phyloP scores from a whole-genome alignment of 1,284 basidiomycete genomes.

The Phellinidium pouzarii region DNA sequence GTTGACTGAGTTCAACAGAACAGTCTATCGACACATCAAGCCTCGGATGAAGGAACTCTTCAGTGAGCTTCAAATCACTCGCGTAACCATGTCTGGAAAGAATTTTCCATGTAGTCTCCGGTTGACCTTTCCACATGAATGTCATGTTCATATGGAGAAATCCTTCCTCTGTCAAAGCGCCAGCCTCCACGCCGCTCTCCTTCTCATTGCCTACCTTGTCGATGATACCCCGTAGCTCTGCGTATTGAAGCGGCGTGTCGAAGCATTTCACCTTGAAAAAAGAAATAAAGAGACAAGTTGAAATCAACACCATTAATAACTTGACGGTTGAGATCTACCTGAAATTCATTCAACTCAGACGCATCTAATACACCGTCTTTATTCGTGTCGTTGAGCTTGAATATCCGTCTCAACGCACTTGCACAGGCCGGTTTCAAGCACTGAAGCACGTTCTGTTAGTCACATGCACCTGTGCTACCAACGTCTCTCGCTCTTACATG shows the following conservation, averaged over 20 bases:
- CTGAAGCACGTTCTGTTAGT: conserved; percentile 33
- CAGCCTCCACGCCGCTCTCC: conserved; percentile 58
- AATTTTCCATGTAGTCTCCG: conserved; percentile 98
- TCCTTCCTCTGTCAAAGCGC: conserved; percentile 87
- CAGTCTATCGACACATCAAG: conserved; percentile 92
- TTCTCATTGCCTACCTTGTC: conserved; percentile 77
- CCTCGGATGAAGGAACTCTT: conserved; percentile 83
- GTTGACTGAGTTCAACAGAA: conserved; percentile 88
- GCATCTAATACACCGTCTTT: conserved; percentile 92
- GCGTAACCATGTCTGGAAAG: conserved; percentile 94
- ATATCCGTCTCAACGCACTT: conserved; percentile 87
- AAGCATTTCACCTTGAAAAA: conserved; percentile 66
- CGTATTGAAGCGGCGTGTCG: conserved; percentile 83
- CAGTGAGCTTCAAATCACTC: conserved; percentile 87
- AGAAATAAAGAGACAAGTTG: too few species aligned
- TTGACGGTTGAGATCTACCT: too few species aligned
- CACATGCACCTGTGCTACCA: conserved; percentile 4
- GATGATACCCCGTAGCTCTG: conserved; percentile 90
- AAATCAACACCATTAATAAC: too few species aligned
- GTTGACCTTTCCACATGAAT: conserved; percentile 93
- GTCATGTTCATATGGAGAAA: conserved; percentile 95
- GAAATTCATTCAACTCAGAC: conserved; percentile 93
- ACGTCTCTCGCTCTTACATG: conserved; percentile 52
- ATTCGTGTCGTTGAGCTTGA: conserved; percentile 91
- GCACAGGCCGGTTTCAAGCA: conserved; percentile 92